Conservation (phyloP, 768 basidiomycete genomes). For the Psilocybe cubensis region DNA sequence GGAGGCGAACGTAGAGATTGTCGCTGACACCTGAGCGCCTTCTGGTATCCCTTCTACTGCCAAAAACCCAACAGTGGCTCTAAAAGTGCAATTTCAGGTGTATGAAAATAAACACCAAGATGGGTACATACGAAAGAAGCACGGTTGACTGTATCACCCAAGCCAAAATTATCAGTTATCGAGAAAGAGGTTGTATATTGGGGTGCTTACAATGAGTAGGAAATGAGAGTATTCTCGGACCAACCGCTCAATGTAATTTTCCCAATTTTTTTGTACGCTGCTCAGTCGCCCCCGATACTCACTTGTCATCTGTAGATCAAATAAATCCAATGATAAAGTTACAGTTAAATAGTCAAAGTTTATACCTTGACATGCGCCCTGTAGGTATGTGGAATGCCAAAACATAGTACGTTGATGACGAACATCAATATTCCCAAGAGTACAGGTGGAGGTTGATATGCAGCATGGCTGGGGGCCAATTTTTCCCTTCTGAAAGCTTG, state of each 20-base stretch:
- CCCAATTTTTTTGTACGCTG: slow-evolving; percentile 53
- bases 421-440: slow-evolving; percentile 35
- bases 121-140: slow-evolving; percentile 47
- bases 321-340: neutral
- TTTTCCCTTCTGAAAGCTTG: slow-evolving; percentile 23
- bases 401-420: slow-evolving; percentile 47
- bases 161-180: neutral
- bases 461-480: slow-evolving; percentile 9
- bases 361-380: slow-evolving; percentile 47
- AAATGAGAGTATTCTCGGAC: slow-evolving; percentile 61
- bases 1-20: slow-evolving; percentile 50
- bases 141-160: slow-evolving; percentile 47
- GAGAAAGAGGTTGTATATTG: neutral
- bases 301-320: slow-evolving; percentile 38
- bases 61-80: slow-evolving; percentile 55
- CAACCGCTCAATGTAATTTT: slow-evolving; percentile 50
- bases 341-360: neutral
- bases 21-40: slow-evolving; percentile 39
- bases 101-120: neutral
- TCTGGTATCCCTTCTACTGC: slow-evolving; percentile 45
- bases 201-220: slow-evolving; percentile 49
- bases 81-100: slow-evolving; percentile 16
- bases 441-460: slow-evolving; percentile 23
- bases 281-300: slow-evolving; percentile 54
- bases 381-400: slow-evolving; percentile 57